Evolutionary conservation across 164 flowering plant species (phyloP), one percentile per base, ranked within the genome.

Genomic region (Stephania japonica): DNA sequence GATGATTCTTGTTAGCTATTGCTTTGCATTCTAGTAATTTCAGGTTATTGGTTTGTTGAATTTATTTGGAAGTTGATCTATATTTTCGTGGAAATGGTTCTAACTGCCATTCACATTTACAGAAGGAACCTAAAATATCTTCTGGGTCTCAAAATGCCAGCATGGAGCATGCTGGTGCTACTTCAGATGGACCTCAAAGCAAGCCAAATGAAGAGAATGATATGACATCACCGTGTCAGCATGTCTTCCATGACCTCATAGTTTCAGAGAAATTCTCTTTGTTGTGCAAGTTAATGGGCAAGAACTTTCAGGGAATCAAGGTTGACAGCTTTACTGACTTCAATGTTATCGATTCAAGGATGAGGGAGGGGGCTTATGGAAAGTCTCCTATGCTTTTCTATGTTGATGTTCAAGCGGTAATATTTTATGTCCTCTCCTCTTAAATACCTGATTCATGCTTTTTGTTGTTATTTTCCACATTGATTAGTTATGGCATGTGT

Each of bases 281-380:
- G 23, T 70, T 94, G 25, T 89, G 92, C 75, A 86, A 85, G 77
- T 77, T 90, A 65, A 85, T 93, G 23, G 76, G 74, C 59, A 87
- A 86, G 77, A 90, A 86, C 79, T 90, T 93, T 72, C 81, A 82
- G 73, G 96, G 89, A 53, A 73, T 82, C 75, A 94, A 86, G 76
- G 73, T 79, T 70, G 90, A 81, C 18, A 79, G 68, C 43, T 42
- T 90, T 72, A 70, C 89, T 62, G 86, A 87, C 76, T 80, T 86
- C 63, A 77, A 73, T 75, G 62, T 78, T 42, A 84, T 94, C 72
- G 71, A 87, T 78, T 81, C 83, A 42, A 86, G 88, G 84, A 84
- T 92, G 84, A 84, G 80, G 81, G 87, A 87, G 26, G 91, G 90
- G 71, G 79, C 81, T 49, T 94, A 94, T 81, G 94, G 84, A 76